A percentile compares a stretch with the other conserved stretches of the same genome.
Conservation (phyloP, 2,329 filamentous ascomycete species). For the Sporothrix humicola region DNA sequence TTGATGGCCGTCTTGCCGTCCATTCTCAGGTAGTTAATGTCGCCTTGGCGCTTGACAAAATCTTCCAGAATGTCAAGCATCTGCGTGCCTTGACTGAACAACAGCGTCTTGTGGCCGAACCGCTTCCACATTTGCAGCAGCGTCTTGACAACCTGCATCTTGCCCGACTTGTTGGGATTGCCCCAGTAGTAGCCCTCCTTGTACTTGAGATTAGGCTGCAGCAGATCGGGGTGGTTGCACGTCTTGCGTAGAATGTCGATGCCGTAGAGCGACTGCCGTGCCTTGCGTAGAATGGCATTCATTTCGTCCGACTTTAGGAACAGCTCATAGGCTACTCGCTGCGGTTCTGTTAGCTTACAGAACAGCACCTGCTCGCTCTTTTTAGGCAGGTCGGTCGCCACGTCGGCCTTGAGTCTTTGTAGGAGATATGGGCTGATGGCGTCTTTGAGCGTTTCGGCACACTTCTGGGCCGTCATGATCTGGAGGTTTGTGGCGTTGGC, state of each 20-base stretch:
- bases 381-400: conserved; percentile 89
- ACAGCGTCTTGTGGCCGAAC: conserved; percentile 86
- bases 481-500: conserved; percentile 93
- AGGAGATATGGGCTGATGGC: conserved; percentile 92
- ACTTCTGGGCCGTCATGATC: conserved; percentile 92
- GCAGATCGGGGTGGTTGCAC: conserved; percentile 93
- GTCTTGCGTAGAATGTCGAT: conserved; percentile 94
- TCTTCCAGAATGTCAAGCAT: conserved; percentile 95
- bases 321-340: conserved; percentile 78
- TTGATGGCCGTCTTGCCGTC: conserved; percentile 91
- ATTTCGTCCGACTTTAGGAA: conserved; percentile 87
- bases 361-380: conserved; percentile 97
- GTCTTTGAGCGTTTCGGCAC: conserved; percentile 91
- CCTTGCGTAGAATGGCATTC: conserved; percentile 76
- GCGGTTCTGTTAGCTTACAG: conserved; percentile 83
- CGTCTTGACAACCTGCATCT: conserved; percentile 93
- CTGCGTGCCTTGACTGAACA: conserved; percentile 91
- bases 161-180: conserved; percentile 78
- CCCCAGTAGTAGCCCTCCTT: conserved; percentile 79
- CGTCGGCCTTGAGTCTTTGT: conserved; percentile 90
- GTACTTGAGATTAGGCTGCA: conserved; percentile 63
- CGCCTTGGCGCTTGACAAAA: conserved; percentile 71
- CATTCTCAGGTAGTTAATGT: conserved; percentile 83
- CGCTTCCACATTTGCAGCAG: conserved; percentile 87
- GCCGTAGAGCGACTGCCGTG: conserved; percentile 81